Evolutionary conservation across 2,329 filamentous ascomycete genomes (phyloP).

Genomic region (Penicillium digitatum): DNA sequence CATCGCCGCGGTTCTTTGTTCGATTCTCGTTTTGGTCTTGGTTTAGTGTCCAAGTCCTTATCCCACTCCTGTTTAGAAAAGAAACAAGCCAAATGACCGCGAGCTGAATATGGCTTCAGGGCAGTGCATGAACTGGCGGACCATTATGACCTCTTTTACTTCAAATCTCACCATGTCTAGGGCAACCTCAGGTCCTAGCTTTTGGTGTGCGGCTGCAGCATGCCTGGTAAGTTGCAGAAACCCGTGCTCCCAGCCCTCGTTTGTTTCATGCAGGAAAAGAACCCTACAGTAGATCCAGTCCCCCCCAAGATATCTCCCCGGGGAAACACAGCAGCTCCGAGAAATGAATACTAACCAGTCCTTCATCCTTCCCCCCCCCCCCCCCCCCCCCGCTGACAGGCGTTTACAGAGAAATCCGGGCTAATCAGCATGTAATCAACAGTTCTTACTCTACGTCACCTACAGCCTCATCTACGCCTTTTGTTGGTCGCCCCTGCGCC

Average conservation of each 20-base stretch:
- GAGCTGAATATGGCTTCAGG: constrained; percentile 5
- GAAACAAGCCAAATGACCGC: not conserved
- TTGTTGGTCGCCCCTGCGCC: constrained; percentile 23
- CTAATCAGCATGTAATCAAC: not conserved
- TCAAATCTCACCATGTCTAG: constrained; percentile 8
- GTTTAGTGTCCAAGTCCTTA: not conserved
- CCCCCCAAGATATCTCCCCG: not conserved
- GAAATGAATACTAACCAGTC: not conserved
- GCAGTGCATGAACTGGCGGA: constrained; percentile 1
- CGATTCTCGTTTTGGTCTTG: not conserved
- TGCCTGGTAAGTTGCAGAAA: constrained; percentile 21
- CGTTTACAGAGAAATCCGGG: not conserved
- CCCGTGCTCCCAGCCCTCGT: constrained; percentile 8
- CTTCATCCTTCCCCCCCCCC: too few relatives aligned
- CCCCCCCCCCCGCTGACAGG: not conserved
- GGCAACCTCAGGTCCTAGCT: constrained; percentile 6
- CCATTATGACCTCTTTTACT: not conserved
- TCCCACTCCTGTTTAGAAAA: not conserved
- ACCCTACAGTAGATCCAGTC: constrained; percentile 5
- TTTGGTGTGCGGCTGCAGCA: constrained; percentile 17
- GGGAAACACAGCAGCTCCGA: not conserved
- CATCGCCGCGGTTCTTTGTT: not conserved
- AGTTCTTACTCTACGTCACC: constrained; percentile 1
- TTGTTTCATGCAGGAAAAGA: constrained; percentile 12
- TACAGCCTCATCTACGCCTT: constrained; percentile 18